Evolutionary conservation across 1,284 basidiomycete species (phyloP).

Genomic region (Anthracocystis walkeri): DNA sequence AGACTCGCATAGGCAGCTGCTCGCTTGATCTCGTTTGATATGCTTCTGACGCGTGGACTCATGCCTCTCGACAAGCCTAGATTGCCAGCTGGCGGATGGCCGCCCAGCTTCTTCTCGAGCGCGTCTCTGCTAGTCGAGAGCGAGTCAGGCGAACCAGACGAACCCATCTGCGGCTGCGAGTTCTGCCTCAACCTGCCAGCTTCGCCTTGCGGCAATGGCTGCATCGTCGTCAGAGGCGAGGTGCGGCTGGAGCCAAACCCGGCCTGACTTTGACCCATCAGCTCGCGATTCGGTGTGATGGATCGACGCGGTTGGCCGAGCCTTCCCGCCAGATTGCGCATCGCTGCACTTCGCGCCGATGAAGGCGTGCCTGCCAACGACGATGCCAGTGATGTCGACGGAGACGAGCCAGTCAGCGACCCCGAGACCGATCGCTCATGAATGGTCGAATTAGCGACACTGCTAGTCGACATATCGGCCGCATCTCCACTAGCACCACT

Average conservation of each 20-base stretch:
- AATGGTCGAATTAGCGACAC: conserved; percentile 34
- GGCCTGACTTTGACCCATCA: conserved; percentile 15
- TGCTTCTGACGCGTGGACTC: conserved; percentile 34
- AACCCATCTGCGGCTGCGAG: conserved; percentile 36
- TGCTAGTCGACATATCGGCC: conserved; percentile 20
- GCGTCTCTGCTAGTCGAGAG: conserved; percentile 4
- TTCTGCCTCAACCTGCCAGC: conserved; percentile 27
- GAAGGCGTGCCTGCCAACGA: conserved; percentile 18
- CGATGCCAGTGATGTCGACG: conserved; percentile 17
- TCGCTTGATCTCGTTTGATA: conserved; percentile 40
- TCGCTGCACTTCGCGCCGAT: conserved; percentile 30
- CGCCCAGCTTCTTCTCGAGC: conserved; percentile 16
- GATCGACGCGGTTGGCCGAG: conserved; percentile 41
- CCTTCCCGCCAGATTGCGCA: conserved; percentile 39
- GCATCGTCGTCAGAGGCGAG: conserved; percentile 36
- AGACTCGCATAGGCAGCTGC: conserved; percentile 23
- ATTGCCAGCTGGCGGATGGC: background rate
- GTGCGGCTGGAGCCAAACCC: conserved; percentile 14
- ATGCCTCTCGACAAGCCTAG: conserved; percentile 18
- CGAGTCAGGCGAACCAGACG: conserved; percentile 16
- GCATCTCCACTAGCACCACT: conserved; percentile 27
- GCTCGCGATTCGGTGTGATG: conserved; percentile 39
- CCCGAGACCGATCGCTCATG: conserved; percentile 40
- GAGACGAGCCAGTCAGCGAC: conserved; percentile 16
- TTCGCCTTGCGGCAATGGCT: conserved; percentile 30